These are phyloP conservation scores for Talaromyces thailandensis DNA, from an alignment of 495 filamentous ascomycete genomes.

Conservation along the genomic window DNA sequence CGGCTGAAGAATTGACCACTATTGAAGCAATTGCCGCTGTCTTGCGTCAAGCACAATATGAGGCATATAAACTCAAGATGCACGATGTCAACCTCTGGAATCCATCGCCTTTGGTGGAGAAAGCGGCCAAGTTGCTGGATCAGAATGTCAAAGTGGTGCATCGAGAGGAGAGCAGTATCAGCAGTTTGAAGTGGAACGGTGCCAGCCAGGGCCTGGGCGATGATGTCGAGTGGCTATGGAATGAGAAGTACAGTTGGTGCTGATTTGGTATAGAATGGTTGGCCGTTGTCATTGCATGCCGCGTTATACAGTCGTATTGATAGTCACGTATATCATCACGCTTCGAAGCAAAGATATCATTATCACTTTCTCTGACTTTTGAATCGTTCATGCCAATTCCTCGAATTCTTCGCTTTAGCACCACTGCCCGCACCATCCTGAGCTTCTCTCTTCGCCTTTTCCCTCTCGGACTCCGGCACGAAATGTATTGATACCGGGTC, in stretches of 20 bases:
- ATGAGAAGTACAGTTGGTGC: conserved; percentile 95
- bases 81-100: conserved; percentile 56
- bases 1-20: conserved; percentile 26
- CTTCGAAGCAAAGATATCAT: neutral
- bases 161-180: conserved; percentile 54
- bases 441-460: conserved; percentile 22
- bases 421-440: conserved; percentile 21
- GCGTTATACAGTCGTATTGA: neutral
- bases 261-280: conserved; percentile 26
- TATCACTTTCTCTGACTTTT: conserved; percentile 30
- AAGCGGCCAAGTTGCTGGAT: conserved; percentile 50
- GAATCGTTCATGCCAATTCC: conserved; percentile 90
- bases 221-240: conserved; percentile 73
- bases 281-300: neutral
- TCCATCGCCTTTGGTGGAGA: conserved; percentile 44
- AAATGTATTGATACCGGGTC: conserved; percentile 33
- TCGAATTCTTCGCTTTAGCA: conserved; percentile 41
- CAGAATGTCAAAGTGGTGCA: conserved; percentile 40
- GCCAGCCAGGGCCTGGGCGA: conserved; percentile 34
- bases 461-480: conserved; percentile 24
- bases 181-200: conserved; percentile 56
- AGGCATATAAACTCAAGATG: conserved; percentile 52
- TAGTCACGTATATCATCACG: neutral
- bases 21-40: conserved; percentile 41
- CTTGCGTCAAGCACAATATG: conserved; percentile 41